Evolutionary conservation across 371 early-diverging fungal species (phyloP), one percentile per base, ranked within the genome.

Genomic region (Mucor circinelloides): DNA sequence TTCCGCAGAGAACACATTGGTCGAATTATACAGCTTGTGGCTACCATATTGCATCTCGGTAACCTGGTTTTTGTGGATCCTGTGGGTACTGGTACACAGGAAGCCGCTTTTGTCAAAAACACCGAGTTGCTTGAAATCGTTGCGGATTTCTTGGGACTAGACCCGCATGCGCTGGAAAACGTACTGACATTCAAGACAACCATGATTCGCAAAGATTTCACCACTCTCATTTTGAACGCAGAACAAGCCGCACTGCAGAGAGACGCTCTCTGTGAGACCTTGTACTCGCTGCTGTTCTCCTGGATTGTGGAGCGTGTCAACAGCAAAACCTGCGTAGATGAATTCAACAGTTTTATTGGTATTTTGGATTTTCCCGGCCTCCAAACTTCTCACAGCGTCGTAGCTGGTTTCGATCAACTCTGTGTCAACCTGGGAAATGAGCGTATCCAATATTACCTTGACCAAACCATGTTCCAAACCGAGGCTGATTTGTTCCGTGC

Each of bases 271-370:
- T 93, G 94, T 4, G 79, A 85, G 38, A 80, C 86, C 9, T 84
- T 97, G 7, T 97, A 96, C 73, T 88, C 90, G 9, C 85, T 95
- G 13, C 72, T 97, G 34, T 91, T 95, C 70, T 84, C 89, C 17
- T 97, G 96, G 93, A 71, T 98, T 23, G 88, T 96, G 19, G 97
- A 97, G 71, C 90, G 90, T 58, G 84, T 95, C 75, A 97, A 97
- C 76, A 76, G 80, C 23, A 89, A 91, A 42, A 81, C 95, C 27
- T 87, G 90, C 72, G 78, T 85, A n/a, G 84, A 82, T 19, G 82
- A 87, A 3, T 84, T 81, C 42, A 83, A 83, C 48, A 91, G 90
- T 70, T 91, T 92, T 64, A 85, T 95, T 34, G 90, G 90, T 15
- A 60, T 94, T 2, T 71, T 93, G 27, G 92, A 94, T 67, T 82